Conservation (phyloP, 225 moss, liverwort and hornwort genomes). For the Physcomitrium patens region DNA sequence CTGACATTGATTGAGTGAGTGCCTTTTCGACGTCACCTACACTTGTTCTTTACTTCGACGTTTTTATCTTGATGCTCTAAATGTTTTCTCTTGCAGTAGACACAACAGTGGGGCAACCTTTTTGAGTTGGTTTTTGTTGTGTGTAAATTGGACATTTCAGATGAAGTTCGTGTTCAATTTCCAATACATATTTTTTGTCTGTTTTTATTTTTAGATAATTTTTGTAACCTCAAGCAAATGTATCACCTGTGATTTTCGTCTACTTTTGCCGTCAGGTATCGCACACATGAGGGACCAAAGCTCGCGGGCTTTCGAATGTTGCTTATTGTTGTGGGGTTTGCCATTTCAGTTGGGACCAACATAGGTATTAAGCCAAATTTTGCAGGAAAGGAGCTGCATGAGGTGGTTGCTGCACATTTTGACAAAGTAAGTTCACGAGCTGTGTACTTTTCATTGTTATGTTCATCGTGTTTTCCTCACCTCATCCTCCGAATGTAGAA, state of each 20-base stretch:
- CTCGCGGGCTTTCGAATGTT: constrained; percentile 57
- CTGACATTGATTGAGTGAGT: constrained; percentile 65
- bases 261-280: constrained; percentile 43
- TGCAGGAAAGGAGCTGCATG: constrained; percentile 60
- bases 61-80: neutral
- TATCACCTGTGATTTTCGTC: constrained; percentile 20
- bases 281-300: constrained; percentile 48
- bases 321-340: constrained; percentile 50
- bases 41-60: constrained; percentile 15
- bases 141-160: neutral
- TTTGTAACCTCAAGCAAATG: neutral
- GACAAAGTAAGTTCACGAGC: constrained; percentile 37
- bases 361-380: constrained; percentile 56
- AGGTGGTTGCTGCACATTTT: constrained; percentile 54
- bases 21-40: constrained; percentile 27
- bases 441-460: neutral
- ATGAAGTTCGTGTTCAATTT: neutral
- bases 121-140: constrained; percentile 12
- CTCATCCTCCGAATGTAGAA: neutral
- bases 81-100: constrained; percentile 4
- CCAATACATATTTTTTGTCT: too few species aligned
- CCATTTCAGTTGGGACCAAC: constrained; percentile 49
- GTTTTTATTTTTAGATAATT: neutral
- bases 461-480: neutral
- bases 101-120: neutral